These are phyloP conservation scores for Eurotiales sp. DNA, from an alignment of 2,329 filamentous ascomycete species.

Conservation along the genomic window DNA sequence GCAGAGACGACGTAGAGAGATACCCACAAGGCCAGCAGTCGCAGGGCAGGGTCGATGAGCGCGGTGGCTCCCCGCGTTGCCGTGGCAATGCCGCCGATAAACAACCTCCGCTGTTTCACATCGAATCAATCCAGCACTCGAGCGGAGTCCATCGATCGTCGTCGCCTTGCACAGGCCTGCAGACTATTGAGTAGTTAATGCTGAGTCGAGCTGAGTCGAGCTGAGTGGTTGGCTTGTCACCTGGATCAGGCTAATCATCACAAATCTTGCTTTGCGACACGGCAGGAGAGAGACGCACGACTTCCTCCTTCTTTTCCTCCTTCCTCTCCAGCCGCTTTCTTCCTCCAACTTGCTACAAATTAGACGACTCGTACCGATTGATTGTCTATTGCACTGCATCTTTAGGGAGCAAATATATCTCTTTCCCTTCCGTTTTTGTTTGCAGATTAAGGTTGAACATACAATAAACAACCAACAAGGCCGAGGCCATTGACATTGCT, in stretches of 20 bases:
- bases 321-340: conserved; percentile 11
- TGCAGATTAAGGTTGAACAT: neutral
- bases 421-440: neutral
- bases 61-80: conserved; percentile 9
- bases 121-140: conserved; percentile 1
- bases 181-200: conserved; percentile 2
- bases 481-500: neutral
- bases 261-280: neutral
- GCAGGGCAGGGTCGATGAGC: too few relatives aligned
- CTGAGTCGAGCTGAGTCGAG: too few relatives aligned
- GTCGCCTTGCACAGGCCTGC: conserved; percentile 10
- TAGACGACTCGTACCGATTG: neutral
- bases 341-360: neutral
- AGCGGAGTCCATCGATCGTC: conserved; percentile 9
- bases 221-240: neutral
- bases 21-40: neutral
- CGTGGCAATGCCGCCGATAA: conserved; percentile 15
- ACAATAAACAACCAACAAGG: neutral
- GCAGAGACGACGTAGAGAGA: too few relatives aligned
- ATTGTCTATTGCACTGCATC: neutral
- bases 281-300: conserved; percentile 10
- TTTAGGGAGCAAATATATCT: neutral
- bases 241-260: neutral
- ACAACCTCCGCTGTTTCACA: conserved; percentile 11
- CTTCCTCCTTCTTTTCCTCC: conserved; percentile 18